Evolutionary conservation across 2,329 filamentous ascomycete species (phyloP), one percentile per base, ranked within the genome.

Genomic region (Colletotrichum lindemuthianum): DNA sequence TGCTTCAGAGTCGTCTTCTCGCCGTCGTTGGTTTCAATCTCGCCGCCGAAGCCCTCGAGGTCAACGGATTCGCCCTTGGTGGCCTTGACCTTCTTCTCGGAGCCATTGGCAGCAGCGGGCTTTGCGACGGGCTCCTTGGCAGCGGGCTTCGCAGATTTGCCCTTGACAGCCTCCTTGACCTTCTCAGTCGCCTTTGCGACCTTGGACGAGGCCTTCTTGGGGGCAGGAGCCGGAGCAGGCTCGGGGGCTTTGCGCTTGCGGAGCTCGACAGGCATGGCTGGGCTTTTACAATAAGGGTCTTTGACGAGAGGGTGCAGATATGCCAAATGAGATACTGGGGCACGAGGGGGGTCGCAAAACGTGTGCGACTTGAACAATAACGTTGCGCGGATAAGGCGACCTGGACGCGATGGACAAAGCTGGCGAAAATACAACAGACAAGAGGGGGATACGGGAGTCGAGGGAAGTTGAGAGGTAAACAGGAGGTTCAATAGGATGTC

Each of bases 1-100:
- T 88, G 83, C 80, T 92, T 90, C 64, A 99, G 82, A 1, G 88
- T 93, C 6, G 91, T 93, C 80, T 90, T 92, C 58, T 84, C 81
- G 72, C 93, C 93, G 68, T 97, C 92, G 69, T 98, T 89, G 67
- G 90, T 96, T 82, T 96, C 88, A 68, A 99, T 81, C 74, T 96
- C 89, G 68, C 87, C 87, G 69, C 88, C 88, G 72, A 90, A 90
- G 63, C 77, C 81, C 45, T 87, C 84, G 49, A 90, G 82, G 67
- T 81, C 75, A 70, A 90, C 81, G 59, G 78, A 78, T 59, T 86
- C 81, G 72, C 87, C 88, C 60, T 86, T 84, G 40, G 79, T 80
- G 50, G 83, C 79, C 73, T 83, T 81, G 50, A 70, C 72, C 34
- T 73, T 67, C 67, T 78, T 76, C 54, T 73, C 70, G 6, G 76